Evolutionary conservation across 441 rosid species (phyloP).

Genomic region (Metrosideros polymorpha): DNA sequence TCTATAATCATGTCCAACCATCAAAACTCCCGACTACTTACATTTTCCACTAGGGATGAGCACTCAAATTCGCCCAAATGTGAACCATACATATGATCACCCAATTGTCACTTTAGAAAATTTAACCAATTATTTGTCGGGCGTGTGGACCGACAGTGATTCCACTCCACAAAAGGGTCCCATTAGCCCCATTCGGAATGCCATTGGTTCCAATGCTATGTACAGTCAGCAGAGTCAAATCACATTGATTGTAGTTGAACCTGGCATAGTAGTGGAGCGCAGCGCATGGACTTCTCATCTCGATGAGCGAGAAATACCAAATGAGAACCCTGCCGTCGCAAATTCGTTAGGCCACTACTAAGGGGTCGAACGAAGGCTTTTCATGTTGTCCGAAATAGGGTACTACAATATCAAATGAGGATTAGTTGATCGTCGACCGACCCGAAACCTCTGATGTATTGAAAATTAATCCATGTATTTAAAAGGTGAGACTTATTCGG

Average conservation of each 20-base stretch:
- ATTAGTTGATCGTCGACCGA: no score
- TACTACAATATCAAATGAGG: no score
- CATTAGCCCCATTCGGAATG: background rate
- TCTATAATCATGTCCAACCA: background rate
- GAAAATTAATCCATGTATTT: background rate
- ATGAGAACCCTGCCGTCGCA: rapidly evolving
- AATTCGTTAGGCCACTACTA: rapidly evolving
- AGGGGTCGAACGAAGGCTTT: background rate
- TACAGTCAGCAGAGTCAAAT: background rate
- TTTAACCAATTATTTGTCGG: background rate
- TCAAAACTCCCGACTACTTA: background rate
- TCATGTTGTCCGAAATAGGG: background rate
- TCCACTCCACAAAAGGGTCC: background rate
- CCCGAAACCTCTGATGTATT: no score
- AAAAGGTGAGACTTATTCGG: background rate
- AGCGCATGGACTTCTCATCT: background rate
- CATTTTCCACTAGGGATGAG: background rate
- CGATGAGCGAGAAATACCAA: background rate
- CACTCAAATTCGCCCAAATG: background rate
- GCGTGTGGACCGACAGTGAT: background rate
- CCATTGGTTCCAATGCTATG: background rate
- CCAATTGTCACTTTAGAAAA: background rate
- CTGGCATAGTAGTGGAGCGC: no score
- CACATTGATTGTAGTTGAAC: background rate
- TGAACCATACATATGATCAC: background rate